Evolutionary conservation across 306 rosid genomes (phyloP).

Genomic region (Castanea crenata): DNA sequence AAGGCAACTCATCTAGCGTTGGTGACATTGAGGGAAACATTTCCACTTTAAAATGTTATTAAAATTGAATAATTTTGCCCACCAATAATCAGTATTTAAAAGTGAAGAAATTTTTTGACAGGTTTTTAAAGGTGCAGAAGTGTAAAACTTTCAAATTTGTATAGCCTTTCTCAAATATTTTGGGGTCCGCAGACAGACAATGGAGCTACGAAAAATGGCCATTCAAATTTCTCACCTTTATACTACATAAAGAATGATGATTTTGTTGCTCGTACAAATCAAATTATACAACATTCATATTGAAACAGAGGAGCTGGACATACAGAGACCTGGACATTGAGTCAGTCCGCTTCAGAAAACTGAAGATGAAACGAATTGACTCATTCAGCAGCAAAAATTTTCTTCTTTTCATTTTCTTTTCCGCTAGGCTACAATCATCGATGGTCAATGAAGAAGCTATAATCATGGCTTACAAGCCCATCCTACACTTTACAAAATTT

Average conservation of each 20-base stretch:
- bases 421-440: background rate
- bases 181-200: no score
- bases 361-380: background rate
- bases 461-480: slow-evolving; percentile 26
- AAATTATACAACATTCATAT: slow-evolving; percentile 32
- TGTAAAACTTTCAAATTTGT: no score
- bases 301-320: background rate
- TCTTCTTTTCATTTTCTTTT: background rate
- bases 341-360: background rate
- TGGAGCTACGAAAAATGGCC: no score
- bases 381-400: background rate
- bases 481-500: slow-evolving; percentile 47
- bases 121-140: no score
- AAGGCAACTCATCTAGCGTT: no score
- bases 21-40: no score
- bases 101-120: no score
- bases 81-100: no score
- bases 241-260: slow-evolving; percentile 15
- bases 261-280: slow-evolving; percentile 42
- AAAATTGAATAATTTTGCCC: no score
- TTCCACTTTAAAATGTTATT: no score
- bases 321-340: background rate
- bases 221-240: background rate
- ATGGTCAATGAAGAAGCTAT: background rate
- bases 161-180: no score